phyloP scores from a whole-genome alignment of 2,329 filamentous ascomycete genomes.

The Phoma sp. region DNA sequence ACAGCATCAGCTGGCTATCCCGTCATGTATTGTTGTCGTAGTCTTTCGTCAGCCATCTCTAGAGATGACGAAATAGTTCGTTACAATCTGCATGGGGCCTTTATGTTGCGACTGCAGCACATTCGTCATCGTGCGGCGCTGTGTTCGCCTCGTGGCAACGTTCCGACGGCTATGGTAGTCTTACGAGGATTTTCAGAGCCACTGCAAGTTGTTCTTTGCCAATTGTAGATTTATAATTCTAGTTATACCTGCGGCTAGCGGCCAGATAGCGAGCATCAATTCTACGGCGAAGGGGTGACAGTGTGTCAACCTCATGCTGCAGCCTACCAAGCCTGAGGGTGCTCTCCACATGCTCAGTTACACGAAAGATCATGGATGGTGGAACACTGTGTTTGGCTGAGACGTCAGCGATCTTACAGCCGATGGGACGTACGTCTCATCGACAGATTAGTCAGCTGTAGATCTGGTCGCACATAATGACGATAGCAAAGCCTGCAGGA shows the following conservation, averaged over 20 bases:
- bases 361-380: background rate
- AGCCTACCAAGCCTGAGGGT: background rate
- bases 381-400: background rate
- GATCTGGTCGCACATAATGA: background rate
- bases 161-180: background rate
- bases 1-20: background rate
- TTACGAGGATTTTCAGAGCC: background rate
- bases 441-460: background rate
- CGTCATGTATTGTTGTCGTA: background rate
- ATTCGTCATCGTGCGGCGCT: background rate
- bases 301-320: background rate
- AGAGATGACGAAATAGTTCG: background rate
- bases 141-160: background rate
- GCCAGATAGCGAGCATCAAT: background rate
- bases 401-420: background rate
- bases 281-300: background rate
- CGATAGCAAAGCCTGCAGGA: background rate
- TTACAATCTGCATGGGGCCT: background rate
- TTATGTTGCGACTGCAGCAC: background rate
- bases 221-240: background rate
- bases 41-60: background rate
- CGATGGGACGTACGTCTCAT: background rate
- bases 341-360: background rate
- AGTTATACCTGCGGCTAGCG: background rate
- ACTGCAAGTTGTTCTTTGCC: background rate